Conservation (phyloP, 2,329 filamentous ascomycete genomes). For the Cladosporium sp. region DNA sequence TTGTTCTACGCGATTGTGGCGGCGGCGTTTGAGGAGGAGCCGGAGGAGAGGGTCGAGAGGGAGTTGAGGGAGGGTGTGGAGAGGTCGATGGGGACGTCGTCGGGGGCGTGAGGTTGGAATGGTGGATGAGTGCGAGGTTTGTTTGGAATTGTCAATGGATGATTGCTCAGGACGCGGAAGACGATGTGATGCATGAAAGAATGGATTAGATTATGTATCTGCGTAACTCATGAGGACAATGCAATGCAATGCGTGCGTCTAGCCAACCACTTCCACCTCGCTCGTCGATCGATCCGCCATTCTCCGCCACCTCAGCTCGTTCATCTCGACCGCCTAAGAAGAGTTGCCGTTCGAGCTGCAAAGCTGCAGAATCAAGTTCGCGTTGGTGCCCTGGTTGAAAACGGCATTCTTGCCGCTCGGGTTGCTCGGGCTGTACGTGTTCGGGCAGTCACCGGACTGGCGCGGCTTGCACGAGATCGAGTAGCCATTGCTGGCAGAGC, state of each 20-base stretch:
- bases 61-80: too few species aligned
- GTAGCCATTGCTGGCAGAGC: conserved; percentile 5
- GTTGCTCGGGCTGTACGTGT: conserved; percentile 10
- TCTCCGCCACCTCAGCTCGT: neutral
- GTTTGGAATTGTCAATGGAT: too few species aligned
- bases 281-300: neutral
- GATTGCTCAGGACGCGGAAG: too few species aligned
- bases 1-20: too few species aligned
- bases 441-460: conserved; percentile 7
- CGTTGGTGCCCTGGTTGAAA: conserved; percentile 11
- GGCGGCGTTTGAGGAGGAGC: too few species aligned
- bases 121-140: too few species aligned
- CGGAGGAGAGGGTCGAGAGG: too few species aligned
- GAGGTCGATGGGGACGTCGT: too few species aligned
- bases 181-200: neutral
- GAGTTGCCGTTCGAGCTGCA: conserved; percentile 10
- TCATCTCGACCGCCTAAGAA: neutral
- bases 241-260: neutral
- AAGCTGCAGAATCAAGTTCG: conserved; percentile 10
- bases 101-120: too few species aligned
- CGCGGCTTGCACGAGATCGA: conserved; percentile 4
- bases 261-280: neutral
- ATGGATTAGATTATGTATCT: neutral
- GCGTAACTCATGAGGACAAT: neutral
- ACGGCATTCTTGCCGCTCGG: conserved; percentile 9